Evolutionary conservation across 345 rosid genomes (phyloP), one percentile per base, ranked within the genome.

Genomic region (Hypericum perforatum): DNA sequence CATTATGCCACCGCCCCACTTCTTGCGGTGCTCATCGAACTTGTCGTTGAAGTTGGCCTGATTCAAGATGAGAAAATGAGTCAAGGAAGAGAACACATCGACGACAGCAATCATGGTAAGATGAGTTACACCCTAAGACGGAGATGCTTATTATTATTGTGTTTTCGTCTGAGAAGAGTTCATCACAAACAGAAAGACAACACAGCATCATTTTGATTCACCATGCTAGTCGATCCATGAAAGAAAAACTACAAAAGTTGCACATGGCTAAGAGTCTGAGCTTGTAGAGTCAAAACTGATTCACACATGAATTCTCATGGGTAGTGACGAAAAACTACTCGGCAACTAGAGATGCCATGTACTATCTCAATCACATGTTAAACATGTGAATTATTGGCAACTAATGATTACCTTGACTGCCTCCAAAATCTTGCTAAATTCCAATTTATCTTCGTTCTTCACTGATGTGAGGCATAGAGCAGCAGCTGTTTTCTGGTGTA

Each of bases 31-130:
- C 45, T 43, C 45, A 7, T 43, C 45, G 45, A 43, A 43, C 13
- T 43, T 43, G 45, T 43, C 45, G 13, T 43, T 43, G 45, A 43
- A 43, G 45, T 43, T 43, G 9, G 45, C 45, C 45, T 43, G 45
- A 10, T 22, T 22, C 32, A 22, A 4, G 32, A 22, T 22, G 32
- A 22, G 32, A 4, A 22, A 1, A 22, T 22, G 32, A 22, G 4
- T 22, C 4, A 22, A 4, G 32, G 4, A 22, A 22, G 32, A 22
- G 1, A 22, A 22, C 32, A 22, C 32, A 22, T 22, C n/a, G n/a
- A n/a, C n/a, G n/a, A n/a, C n/a, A n/a, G n/a, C n/a, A n/a, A n/a
- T 22, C 32, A 1, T 4, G 32, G 32, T 22, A 22, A 22, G 32
- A 22, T 1, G 32, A 4, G 4, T 22, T 22, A 22, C 32, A 22